phyloP scores from a whole-genome alignment of 345 rosid genomes.

The Turritis glabra region DNA sequence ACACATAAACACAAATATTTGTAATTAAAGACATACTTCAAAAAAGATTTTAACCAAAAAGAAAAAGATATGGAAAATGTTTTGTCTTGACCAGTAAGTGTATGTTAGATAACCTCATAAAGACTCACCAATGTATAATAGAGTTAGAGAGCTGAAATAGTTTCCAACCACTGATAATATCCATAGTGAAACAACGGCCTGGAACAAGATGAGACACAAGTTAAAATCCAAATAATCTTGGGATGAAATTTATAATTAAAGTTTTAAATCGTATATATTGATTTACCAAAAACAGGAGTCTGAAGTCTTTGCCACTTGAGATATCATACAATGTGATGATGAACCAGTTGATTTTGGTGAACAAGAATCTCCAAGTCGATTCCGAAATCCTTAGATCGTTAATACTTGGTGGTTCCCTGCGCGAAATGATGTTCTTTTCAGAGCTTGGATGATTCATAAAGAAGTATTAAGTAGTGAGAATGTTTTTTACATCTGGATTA shows the following conservation, averaged over 20 bases:
- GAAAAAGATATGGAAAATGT: neutral
- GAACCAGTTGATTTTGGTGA: constrained; percentile 36
- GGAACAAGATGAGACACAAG: constrained; percentile 1
- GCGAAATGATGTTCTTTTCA: neutral
- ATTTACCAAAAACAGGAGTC: constrained; percentile 45
- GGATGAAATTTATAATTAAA: neutral
- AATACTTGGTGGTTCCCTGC: constrained; percentile 50
- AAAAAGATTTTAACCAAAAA: neutral
- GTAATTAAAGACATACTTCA: neutral
- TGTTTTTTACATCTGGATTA: constrained; percentile 50
- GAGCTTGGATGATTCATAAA: neutral
- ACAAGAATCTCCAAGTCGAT: constrained; percentile 38
- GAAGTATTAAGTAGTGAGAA: neutral
- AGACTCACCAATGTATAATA: constrained; percentile 51
- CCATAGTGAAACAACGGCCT: constrained; percentile 50
- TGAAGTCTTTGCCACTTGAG: constrained; percentile 48
- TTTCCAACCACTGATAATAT: constrained; percentile 48
- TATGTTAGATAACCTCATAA: neutral
- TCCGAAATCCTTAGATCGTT: constrained; percentile 44
- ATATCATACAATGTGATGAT: constrained; percentile 42
- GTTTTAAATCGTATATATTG: neutral
- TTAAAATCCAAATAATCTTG: neutral
- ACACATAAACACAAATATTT: neutral
- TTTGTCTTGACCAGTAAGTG: neutral
- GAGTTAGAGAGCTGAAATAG: constrained; percentile 46